Conservation (phyloP, 148 eudicot genomes). For the Nepenthes mirabilis region DNA sequence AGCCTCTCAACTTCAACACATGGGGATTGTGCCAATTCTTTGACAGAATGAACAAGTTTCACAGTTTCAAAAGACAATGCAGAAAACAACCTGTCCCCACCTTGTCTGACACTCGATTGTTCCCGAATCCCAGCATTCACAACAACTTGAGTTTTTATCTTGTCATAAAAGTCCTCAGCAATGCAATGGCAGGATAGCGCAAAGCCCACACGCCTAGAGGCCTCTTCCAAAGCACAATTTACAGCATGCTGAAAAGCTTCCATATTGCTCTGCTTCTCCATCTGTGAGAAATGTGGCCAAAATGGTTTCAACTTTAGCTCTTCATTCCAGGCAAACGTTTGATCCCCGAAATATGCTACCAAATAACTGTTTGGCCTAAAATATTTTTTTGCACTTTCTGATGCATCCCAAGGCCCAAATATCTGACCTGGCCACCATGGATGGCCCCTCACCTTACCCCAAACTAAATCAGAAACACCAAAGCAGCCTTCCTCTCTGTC, state of each 20-base stretch:
- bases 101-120: slow-evolving; percentile 24
- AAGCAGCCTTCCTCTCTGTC: no score
- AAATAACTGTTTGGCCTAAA: slow-evolving; percentile 33
- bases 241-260: slow-evolving; percentile 56
- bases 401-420: slow-evolving; percentile 45
- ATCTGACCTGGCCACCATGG: slow-evolving; percentile 98
- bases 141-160: slow-evolving; percentile 33
- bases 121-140: slow-evolving; percentile 47
- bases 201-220: slow-evolving; percentile 50
- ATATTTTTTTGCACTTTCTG: slow-evolving; percentile 42
- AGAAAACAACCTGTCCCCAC: slow-evolving; percentile 32
- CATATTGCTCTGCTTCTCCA: slow-evolving; percentile 49
- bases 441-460: slow-evolving; percentile 86
- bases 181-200: slow-evolving; percentile 63
- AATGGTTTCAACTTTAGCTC: slow-evolving; percentile 47
- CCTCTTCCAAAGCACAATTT: slow-evolving; percentile 56
- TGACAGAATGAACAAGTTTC: slow-evolving; percentile 30
- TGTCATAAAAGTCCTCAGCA: slow-evolving; percentile 25
- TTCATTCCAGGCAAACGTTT: slow-evolving; percentile 69
- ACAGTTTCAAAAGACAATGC: slow-evolving; percentile 34
- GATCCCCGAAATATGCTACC: slow-evolving; percentile 68
- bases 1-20: slow-evolving; percentile 23
- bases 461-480: slow-evolving; percentile 41
- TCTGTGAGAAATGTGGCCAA: slow-evolving; percentile 31
- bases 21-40: slow-evolving; percentile 32